Evolutionary conservation across 805 yeast genomes (phyloP).

Genomic region (Ogataea philodendri): DNA sequence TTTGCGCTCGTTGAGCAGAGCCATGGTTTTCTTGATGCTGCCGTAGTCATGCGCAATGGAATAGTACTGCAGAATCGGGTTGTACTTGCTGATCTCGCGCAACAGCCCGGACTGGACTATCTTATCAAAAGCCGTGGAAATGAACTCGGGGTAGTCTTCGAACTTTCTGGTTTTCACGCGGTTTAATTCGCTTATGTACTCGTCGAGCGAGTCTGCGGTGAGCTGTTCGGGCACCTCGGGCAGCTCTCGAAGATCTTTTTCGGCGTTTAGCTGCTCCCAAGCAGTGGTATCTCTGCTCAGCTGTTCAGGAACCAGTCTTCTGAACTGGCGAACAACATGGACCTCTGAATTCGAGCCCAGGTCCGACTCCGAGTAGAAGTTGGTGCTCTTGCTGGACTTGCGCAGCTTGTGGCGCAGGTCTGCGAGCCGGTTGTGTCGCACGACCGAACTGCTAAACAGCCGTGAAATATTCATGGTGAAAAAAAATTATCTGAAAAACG

Average conservation of each 20-base stretch:
- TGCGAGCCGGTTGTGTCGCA: slow-evolving; percentile 3
- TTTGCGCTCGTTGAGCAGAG: slow-evolving; percentile 6
- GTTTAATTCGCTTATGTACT: slow-evolving; percentile 12
- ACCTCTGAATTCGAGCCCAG: slow-evolving; percentile 14
- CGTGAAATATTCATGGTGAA: background rate
- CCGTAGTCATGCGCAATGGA: slow-evolving; percentile 15
- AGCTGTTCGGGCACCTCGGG: slow-evolving; percentile 16
- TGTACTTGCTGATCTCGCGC: slow-evolving; percentile 14
- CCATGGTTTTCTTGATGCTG: slow-evolving; percentile 9
- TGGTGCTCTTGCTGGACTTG: slow-evolving; percentile 1
- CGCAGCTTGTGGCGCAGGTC: background rate
- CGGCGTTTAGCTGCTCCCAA: slow-evolving; percentile 5
- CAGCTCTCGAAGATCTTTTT: slow-evolving; percentile 7
- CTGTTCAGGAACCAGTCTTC: slow-evolving; percentile 4
- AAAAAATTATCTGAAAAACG: background rate
- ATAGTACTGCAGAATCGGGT: slow-evolving; percentile 19
- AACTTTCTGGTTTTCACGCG: slow-evolving; percentile 15
- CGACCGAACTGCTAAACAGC: slow-evolving; percentile 1
- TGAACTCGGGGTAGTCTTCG: slow-evolving; percentile 8
- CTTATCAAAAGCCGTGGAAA: slow-evolving; percentile 10
- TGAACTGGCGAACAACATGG: slow-evolving; percentile 15
- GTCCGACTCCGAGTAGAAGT: slow-evolving; percentile 11
- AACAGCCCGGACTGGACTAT: slow-evolving; percentile 17
- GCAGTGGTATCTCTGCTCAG: slow-evolving; percentile 4
- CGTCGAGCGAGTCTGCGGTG: slow-evolving; percentile 4